Evolutionary conservation across 148 eudicot species (phyloP).

Genomic region (Heliosperma pusillum): DNA sequence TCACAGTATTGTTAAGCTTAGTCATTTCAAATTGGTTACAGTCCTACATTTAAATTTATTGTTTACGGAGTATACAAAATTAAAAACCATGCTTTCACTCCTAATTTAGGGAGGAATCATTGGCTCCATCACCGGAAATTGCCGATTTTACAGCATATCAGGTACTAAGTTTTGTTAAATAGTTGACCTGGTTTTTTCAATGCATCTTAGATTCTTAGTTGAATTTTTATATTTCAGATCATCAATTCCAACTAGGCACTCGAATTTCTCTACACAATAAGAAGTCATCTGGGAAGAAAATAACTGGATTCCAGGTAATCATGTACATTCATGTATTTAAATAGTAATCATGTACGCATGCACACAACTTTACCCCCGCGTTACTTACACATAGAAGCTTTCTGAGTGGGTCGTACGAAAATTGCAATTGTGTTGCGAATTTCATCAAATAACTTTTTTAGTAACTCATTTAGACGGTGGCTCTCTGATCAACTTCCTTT

Average conservation of each 20-base stretch:
- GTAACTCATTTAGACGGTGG: too few species aligned
- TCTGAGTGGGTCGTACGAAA: too few species aligned
- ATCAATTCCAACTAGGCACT: conserved; percentile 60
- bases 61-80: not conserved
- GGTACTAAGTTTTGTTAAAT: conserved; percentile 27
- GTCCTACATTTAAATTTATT: not conserved
- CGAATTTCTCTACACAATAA: conserved; percentile 53
- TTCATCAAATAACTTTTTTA: too few species aligned
- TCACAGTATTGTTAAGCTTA: not conserved
- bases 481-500: not conserved
- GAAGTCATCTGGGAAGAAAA: conserved; percentile 69
- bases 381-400: too few species aligned
- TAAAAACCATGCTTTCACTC: conserved; percentile 6
- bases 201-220: not conserved
- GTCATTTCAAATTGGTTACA: not conserved
- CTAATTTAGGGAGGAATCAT: conserved; percentile 64
- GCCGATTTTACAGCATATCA: conserved; percentile 54
- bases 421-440: too few species aligned
- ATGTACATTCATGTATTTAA: not conserved
- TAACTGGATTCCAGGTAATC: conserved; percentile 84
- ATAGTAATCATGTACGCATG: too few species aligned
- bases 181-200: too few species aligned
- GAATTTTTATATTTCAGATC: conserved; percentile 43
- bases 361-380: too few species aligned
- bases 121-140: conserved; percentile 66